A percentile compares a stretch with the other conserved stretches of the same genome.
Evolutionary conservation across 331 rosid genomes (phyloP).

Genomic region (Stylosanthes scabra): DNA sequence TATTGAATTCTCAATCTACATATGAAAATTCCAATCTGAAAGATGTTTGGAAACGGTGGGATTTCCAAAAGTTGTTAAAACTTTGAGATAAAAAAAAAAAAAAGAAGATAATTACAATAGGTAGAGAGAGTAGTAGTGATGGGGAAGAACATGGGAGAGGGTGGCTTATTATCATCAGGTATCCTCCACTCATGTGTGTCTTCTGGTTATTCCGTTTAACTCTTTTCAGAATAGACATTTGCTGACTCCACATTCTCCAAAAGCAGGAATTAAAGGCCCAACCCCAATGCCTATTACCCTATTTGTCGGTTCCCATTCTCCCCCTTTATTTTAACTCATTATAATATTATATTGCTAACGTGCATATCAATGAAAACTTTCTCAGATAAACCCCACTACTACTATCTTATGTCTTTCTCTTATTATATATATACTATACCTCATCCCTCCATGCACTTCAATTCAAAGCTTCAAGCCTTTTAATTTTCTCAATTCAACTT

Average conservation of each 20-base stretch:
- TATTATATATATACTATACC: constrained; percentile 55
- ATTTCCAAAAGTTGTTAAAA: background rate
- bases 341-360: constrained; percentile 38
- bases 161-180: constrained; percentile 28
- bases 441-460: constrained; percentile 52
- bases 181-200: constrained; percentile 43
- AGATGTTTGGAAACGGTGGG: too few species aligned
- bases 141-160: constrained; percentile 77
- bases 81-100: background rate
- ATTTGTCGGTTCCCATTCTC: constrained; percentile 71
- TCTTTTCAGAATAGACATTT: constrained; percentile 53
- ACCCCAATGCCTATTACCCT: constrained; percentile 43
- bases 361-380: constrained; percentile 43
- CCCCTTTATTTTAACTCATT: constrained; percentile 47
- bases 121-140: constrained; percentile 33
- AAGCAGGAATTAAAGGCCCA: constrained; percentile 1
- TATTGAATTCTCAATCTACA: too few species aligned
- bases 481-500: constrained; percentile 32
- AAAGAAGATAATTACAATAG: too few species aligned
- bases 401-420: constrained; percentile 36
- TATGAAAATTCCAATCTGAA: too few species aligned
- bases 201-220: constrained; percentile 49
- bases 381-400: constrained; percentile 58
- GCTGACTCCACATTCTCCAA: constrained; percentile 57
- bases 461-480: constrained; percentile 41